These are phyloP conservation scores for Phytophthora melonis DNA, from an alignment of 352 stramenopile genomes.

Conservation along the genomic window DNA sequence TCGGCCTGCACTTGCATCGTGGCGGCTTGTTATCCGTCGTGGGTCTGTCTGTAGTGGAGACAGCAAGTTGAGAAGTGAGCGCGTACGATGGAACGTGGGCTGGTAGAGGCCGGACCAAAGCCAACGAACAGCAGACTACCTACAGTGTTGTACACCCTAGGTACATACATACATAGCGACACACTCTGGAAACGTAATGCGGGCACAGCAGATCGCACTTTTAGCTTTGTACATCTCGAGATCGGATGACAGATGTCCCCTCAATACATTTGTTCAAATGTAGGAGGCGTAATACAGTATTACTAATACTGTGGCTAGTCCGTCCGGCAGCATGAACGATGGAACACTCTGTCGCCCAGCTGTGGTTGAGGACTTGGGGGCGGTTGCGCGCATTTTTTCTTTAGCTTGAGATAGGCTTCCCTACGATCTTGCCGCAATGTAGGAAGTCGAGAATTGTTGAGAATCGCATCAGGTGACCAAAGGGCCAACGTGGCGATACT, in stretches of 20 bases:
- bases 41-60: constrained; percentile 17
- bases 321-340: background rate
- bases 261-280: constrained; percentile 3
- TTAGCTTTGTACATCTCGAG: constrained; percentile 17
- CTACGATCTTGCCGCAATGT: too few species aligned
- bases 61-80: constrained; percentile 27
- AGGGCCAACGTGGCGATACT: too few species aligned
- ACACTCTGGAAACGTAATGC: background rate
- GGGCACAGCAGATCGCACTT: constrained; percentile 23
- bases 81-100: background rate
- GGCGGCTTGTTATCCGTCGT: background rate
- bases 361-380: background rate
- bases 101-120: background rate
- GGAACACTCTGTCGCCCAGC: background rate
- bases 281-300: background rate
- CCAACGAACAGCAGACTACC: background rate
- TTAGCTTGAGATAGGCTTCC: background rate
- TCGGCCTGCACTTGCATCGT: constrained; percentile 39
- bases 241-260: background rate
- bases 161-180: background rate
- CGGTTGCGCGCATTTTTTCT: background rate
- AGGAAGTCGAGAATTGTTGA: too few species aligned
- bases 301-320: background rate
- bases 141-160: too few species aligned
- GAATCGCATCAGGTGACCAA: too few species aligned